Base-by-base conservation (phyloP, 2,329 filamentous ascomycete genomes). In the Ceratocystis cubensis region DNA sequence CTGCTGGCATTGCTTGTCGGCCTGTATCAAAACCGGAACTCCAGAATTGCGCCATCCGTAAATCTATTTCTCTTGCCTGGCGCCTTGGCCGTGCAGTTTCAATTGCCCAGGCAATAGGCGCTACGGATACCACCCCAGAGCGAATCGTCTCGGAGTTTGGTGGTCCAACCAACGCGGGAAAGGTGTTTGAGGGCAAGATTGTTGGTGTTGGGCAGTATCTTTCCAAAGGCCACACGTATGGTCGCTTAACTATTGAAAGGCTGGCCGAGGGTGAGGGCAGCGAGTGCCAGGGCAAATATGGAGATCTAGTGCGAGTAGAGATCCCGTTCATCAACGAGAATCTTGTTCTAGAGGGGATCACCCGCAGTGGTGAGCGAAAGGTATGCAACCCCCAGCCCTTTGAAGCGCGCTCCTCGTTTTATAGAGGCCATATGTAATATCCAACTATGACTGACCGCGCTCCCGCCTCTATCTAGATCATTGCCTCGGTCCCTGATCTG, bases 291-390 rank as follows among this genome's bases (percentile, higher is more conserved):
- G 72, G 74, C n/a, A 28, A 65, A 3, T 63, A 45, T 20, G 61
- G 25, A 3, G 22, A 37, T 5, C 48, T 68, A 59, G 41, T 66
- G 13, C 50, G 46, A 37, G 71, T 82, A 64, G 78, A 75, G 65
- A 80, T 83, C 45, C 80, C 81, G 0, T 83, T 83, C 75, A 82
- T 82, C 73, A 83, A 84, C 70, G 81, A 83, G 69, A 83, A 82
- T 69, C 79, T 82, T 46, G 78, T 78, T 57, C 80, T 78, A 0
- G 57, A 69, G 25, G 69, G 70, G 17, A 69, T 69, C 2, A 69
- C 57, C 3, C 69, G 67, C 0, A 66, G 66, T n/a, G 71, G 70
- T 0, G 67, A 68, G 10, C 70, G 71, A 41, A 69, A 71, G 67
- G 71, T 71, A 61, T 37, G 70, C 13, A 30, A 10, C 7, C 57